Evolutionary conservation across 2,329 filamentous ascomycete species (phyloP).

Genomic region (Fusarium graminum): DNA sequence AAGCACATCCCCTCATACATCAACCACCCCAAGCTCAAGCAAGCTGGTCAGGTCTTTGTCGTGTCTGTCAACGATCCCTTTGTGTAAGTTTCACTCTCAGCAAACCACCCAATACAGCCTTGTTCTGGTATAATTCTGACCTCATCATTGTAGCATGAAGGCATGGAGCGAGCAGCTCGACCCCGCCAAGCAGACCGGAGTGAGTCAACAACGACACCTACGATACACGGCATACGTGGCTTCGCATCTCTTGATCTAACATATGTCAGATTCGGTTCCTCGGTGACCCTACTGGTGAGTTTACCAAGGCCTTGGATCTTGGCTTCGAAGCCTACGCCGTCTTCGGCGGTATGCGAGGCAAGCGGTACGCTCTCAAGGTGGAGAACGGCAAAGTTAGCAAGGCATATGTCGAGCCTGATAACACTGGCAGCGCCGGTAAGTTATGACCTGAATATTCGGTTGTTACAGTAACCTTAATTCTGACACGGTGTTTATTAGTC

Average conservation of each 20-base stretch:
- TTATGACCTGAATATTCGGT: slow-evolving; percentile 8
- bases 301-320: slow-evolving; percentile 87
- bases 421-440: slow-evolving; percentile 82
- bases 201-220: slow-evolving; percentile 62
- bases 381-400: slow-evolving; percentile 88
- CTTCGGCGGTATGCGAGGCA: slow-evolving; percentile 85
- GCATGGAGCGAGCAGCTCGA: slow-evolving; percentile 87
- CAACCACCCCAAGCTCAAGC: slow-evolving; percentile 80
- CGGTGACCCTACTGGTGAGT: slow-evolving; percentile 81
- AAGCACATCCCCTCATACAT: slow-evolving; percentile 89
- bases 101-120: not conserved
- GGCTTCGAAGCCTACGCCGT: slow-evolving; percentile 80
- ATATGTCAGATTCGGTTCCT: slow-evolving; percentile 82
- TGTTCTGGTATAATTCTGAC: slow-evolving; percentile 13
- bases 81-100: slow-evolving; percentile 72
- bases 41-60: slow-evolving; percentile 87
- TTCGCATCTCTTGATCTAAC: slow-evolving; percentile 7
- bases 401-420: slow-evolving; percentile 87
- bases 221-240: not conserved
- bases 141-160: slow-evolving; percentile 75
- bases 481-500: slow-evolving; percentile 26
- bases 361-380: slow-evolving; percentile 87
- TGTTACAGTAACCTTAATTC: not conserved
- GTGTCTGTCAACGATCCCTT: slow-evolving; percentile 95
- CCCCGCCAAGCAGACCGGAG: slow-evolving; percentile 78